These are phyloP conservation scores for Porodaedalea pini DNA, from an alignment of 1,284 basidiomycete genomes.

Conservation along the genomic window DNA sequence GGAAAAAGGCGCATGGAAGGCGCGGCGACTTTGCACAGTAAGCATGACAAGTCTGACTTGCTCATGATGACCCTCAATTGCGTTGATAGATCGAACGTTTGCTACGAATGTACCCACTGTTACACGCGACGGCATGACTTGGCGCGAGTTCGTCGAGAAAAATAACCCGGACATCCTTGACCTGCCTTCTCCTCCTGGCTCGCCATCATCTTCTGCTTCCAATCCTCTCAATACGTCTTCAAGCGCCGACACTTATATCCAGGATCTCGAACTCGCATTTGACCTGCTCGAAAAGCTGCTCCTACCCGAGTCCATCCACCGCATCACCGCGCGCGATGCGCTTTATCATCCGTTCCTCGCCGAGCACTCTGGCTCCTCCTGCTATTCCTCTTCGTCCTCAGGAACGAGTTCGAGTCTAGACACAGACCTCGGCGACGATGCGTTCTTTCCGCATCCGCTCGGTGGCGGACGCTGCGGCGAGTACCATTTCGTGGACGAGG, in stretches of 20 bases:
- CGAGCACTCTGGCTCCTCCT: constrained; percentile 16
- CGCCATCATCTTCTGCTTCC: constrained; percentile 24
- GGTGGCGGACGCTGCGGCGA: constrained; percentile 61
- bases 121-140: constrained; percentile 58
- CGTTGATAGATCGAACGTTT: constrained; percentile 71
- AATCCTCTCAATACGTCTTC: constrained; percentile 37
- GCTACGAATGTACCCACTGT: constrained; percentile 81
- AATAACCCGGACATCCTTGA: constrained; percentile 74
- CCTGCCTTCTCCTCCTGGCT: constrained; percentile 36
- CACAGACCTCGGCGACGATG: constrained; percentile 50
- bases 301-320: constrained; percentile 69
- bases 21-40: constrained; percentile 87
- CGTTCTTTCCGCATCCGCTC: constrained; percentile 61
- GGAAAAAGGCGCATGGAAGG: constrained; percentile 84
- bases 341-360: constrained; percentile 75
- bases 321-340: constrained; percentile 73
- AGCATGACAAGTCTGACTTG: constrained; percentile 30
- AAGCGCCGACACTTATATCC: constrained; percentile 46
- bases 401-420: constrained; percentile 23
- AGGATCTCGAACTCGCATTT: constrained; percentile 64
- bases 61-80: constrained; percentile 7
- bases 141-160: constrained; percentile 69
- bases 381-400: constrained; percentile 4
- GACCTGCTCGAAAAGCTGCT: constrained; percentile 72
- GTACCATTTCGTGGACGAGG: constrained; percentile 54